phyloP scores from a whole-genome alignment of 805 yeast genomes.

The Metschnikowia gelsemii region DNA sequence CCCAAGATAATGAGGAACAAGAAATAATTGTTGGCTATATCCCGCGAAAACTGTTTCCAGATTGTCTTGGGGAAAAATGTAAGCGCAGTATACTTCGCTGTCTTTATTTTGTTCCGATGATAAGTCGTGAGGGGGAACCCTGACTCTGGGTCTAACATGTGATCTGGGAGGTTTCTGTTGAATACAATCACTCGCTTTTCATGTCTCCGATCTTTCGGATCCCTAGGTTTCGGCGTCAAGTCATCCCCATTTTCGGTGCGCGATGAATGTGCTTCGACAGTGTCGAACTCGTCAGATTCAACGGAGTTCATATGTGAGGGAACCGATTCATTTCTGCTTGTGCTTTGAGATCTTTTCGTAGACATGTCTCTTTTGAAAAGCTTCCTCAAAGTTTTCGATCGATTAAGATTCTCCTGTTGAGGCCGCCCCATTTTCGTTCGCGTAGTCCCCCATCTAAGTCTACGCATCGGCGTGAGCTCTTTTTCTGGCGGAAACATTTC shows the following conservation, averaged over 20 bases:
- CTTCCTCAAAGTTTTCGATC: constrained; percentile 61
- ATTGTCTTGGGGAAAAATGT: constrained; percentile 58
- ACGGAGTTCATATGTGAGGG: constrained; percentile 5
- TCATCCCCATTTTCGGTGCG: constrained; percentile 27
- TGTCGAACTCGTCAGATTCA: constrained; percentile 7
- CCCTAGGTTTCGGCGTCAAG: constrained; percentile 20
- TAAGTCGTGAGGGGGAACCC: constrained; percentile 37
- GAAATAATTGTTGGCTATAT: constrained; percentile 62
- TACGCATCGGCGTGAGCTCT: constrained; percentile 54
- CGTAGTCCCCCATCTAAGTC: constrained; percentile 91
- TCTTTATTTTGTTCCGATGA: constrained; percentile 58
- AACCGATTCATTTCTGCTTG: constrained; percentile 14
- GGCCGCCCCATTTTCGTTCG: constrained; percentile 73
- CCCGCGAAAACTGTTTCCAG: constrained; percentile 49
- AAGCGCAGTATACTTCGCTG: constrained; percentile 61
- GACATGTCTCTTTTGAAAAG: constrained; percentile 26
- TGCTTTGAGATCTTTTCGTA: constrained; percentile 4
- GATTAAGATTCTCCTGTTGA: constrained; percentile 40
- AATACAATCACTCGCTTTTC: constrained; percentile 29
- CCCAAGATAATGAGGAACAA: constrained; percentile 55
- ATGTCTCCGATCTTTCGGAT: constrained; percentile 30
- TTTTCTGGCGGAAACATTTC: constrained; percentile 14
- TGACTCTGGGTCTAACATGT: constrained; percentile 41
- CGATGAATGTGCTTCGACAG: constrained; percentile 14
- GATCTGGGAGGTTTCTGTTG: constrained; percentile 60